phyloP scores from a whole-genome alignment of 108 stramenopile genomes.

The Cyclotella kingstonii region DNA sequence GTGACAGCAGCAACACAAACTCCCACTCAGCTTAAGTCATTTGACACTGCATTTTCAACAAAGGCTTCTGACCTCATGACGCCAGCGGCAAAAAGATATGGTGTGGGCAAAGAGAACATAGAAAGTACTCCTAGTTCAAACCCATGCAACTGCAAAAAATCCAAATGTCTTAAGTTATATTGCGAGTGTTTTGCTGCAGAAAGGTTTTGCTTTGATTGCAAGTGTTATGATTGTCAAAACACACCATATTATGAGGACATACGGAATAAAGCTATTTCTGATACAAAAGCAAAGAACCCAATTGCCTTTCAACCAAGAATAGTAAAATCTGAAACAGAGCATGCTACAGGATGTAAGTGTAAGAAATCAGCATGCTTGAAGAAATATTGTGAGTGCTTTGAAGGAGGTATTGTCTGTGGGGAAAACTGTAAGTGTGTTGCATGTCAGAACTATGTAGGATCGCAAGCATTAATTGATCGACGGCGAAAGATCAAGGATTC shows the following conservation, averaged over 20 bases:
- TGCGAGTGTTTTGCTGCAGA: conserved; percentile 94
- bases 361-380: conserved; percentile 93
- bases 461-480: conserved; percentile 74
- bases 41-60: not conserved
- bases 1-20: too few relatives aligned
- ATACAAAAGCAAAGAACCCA: conserved; percentile 82
- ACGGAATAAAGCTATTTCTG: conserved; percentile 87
- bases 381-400: conserved; percentile 99
- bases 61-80: not conserved
- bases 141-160: conserved; percentile 88
- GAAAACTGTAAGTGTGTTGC: conserved; percentile 91
- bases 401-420: conserved; percentile 89
- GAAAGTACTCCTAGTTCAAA: not conserved
- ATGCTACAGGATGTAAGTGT: conserved; percentile 94
- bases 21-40: too few relatives aligned
- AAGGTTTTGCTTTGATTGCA: conserved; percentile 85
- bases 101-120: conserved; percentile 25
- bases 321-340: conserved; percentile 40
- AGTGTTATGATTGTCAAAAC: conserved; percentile 89
- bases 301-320: conserved; percentile 77
- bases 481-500: conserved; percentile 81
- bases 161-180: conserved; percentile 94
- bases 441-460: conserved; percentile 87
- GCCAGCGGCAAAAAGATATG: conserved; percentile 20
- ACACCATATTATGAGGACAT: conserved; percentile 58